Conservation (phyloP, 805 yeast genomes). For the Metschnikowia vanudenii region DNA sequence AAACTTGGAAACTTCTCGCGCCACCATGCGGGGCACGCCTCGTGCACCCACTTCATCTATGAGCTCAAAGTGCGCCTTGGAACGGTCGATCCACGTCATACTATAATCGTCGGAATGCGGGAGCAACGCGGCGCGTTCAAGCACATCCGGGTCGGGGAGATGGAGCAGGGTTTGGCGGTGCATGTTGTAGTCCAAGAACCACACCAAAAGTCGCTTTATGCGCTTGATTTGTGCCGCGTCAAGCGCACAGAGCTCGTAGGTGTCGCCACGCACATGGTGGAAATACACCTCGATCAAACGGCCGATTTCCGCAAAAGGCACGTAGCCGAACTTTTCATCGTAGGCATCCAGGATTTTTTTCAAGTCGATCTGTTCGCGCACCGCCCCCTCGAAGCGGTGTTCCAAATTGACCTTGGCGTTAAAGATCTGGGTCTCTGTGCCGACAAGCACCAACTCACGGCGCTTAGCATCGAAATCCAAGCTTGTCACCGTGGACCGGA, state of each 20-base stretch:
- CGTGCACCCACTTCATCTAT: not conserved
- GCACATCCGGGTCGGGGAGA: conserved; percentile 15
- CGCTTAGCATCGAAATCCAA: conserved; percentile 35
- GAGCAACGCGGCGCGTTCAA: conserved; percentile 14
- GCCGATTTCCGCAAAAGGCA: conserved; percentile 28
- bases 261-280: conserved; percentile 25
- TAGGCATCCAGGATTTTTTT: conserved; percentile 26
- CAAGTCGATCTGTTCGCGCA: conserved; percentile 33
- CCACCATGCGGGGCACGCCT: conserved; percentile 1
- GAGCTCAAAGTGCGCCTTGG: conserved; percentile 17
- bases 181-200: conserved; percentile 37
- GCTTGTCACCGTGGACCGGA: conserved; percentile 42
- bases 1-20: conserved; percentile 12
- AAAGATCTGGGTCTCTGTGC: conserved; percentile 40
- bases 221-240: conserved; percentile 30
- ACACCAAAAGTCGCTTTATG: conserved; percentile 37
- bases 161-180: conserved; percentile 23
- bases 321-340: conserved; percentile 27
- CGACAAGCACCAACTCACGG: conserved; percentile 32
- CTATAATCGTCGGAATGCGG: conserved; percentile 34
- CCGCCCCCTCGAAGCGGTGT: conserved; percentile 28
- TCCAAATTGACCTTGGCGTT: conserved; percentile 45
- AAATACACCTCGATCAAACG: conserved; percentile 37
- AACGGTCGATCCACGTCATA: conserved; percentile 32
- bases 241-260: conserved; percentile 33